Base-by-base conservation (phyloP, 176 grass and related monocot species). In the Melocanna baccifera region DNA sequence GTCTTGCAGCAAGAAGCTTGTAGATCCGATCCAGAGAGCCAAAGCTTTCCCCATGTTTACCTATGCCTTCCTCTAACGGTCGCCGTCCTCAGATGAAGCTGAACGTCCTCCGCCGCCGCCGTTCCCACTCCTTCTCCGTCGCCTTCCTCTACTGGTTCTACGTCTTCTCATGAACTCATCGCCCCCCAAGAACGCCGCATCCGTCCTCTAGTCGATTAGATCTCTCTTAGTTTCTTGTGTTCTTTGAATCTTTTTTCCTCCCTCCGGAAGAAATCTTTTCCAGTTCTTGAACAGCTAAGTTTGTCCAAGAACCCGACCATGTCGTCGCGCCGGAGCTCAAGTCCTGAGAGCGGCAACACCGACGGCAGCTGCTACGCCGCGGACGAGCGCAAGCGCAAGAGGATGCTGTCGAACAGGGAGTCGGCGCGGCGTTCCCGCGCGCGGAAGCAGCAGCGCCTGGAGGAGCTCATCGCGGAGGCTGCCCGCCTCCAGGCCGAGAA, bases 71-170 rank as follows among this genome's bases (percentile, higher is more conserved):
- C 79, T 86, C 83, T 92, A 34, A 76, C 85, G 85, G 64, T 25
- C 43, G 69, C 76, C 48, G 88, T 75, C 64, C 83, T 56, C 84
- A 56, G 77, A 95, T 95, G 93, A 87, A 81, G 87, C 15, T 86
- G 47, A 28, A 36, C 43, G 82, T 89, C 15, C 85, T 88, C 71
- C 81, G 82, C 6, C 71, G 84, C 87, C 51, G 86, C 78, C 90
- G 90, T n/a, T 77, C 91, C 71, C 93, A 95, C 59, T 92, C 90
- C 67, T 95, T 90, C 86, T 95, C 93, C 0, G 93, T 95, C 3
- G 90, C 91, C 64, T 90, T 95, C 83, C 90, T 95, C 0, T 95
- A 95, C 93, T 95, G 90, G 90, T 95, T 88, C 74, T 95, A 95
- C 83, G 90, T 92, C 67, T 90, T 95, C 86, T 95, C 93, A 84